Percentiles rank a stretch among this genome's conserved stretches.
These are phyloP conservation scores for Colletotrichum sp. DNA, from an alignment of 2,329 filamentous ascomycete genomes.

Conservation along the genomic window DNA sequence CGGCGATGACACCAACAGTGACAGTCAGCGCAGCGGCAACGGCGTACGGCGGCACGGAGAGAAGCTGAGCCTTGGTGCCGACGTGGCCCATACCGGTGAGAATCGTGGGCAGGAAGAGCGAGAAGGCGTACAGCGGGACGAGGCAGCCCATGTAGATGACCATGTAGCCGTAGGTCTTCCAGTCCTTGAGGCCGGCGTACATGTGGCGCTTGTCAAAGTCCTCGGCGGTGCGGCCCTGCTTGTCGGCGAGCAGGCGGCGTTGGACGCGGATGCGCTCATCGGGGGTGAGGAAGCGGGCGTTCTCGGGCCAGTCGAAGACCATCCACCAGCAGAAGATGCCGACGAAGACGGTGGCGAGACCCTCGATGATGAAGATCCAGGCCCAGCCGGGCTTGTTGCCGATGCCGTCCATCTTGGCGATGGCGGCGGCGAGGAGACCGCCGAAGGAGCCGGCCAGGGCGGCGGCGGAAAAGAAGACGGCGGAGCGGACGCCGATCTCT, in stretches of 20 bases:
- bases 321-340: conserved; percentile 72
- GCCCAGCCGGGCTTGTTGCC: conserved; percentile 59
- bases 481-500: conserved; percentile 75
- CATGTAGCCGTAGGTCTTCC: conserved; percentile 70
- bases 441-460: conserved; percentile 78
- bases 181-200: conserved; percentile 73
- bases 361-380: conserved; percentile 72
- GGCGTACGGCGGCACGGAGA: conserved; percentile 65
- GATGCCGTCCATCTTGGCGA: conserved; percentile 68
- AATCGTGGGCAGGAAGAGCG: conserved; percentile 64
- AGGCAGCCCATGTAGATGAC: conserved; percentile 53
- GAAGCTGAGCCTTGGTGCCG: conserved; percentile 52
- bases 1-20: conserved; percentile 66
- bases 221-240: conserved; percentile 74
- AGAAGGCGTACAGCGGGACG: conserved; percentile 56
- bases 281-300: conserved; percentile 70
- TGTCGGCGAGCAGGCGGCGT: conserved; percentile 68
- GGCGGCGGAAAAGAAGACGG: conserved; percentile 82
- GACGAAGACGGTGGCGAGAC: conserved; percentile 69
- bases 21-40: conserved; percentile 69
- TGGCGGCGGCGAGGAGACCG: conserved; percentile 72
- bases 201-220: conserved; percentile 74
- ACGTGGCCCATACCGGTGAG: conserved; percentile 39
- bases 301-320: conserved; percentile 80
- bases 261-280: conserved; percentile 73